Evolutionary conservation across 805 yeast genomes (phyloP).

Genomic region (Spathaspora gorwiae): DNA sequence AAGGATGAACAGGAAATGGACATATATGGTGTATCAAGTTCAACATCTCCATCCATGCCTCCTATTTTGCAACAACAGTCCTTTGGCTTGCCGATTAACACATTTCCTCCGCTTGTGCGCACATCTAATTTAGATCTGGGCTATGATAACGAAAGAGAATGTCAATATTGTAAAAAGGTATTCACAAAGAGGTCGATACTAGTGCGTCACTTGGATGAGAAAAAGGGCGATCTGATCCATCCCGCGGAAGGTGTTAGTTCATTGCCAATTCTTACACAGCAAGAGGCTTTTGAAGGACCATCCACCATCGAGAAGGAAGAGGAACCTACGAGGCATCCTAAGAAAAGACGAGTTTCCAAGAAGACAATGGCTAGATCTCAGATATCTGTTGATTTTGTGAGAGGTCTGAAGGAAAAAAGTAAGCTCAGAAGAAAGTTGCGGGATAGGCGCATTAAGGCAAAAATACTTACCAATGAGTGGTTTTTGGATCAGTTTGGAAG

Average conservation of each 20-base stretch:
- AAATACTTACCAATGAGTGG: constrained; percentile 14
- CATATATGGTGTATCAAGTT: neutral
- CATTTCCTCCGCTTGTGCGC: neutral
- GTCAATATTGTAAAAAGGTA: constrained; percentile 49
- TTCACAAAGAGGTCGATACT: constrained; percentile 57
- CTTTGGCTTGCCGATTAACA: neutral
- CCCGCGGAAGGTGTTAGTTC: constrained; percentile 46
- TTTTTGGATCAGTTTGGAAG: constrained; percentile 9
- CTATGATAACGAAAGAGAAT: constrained; percentile 24
- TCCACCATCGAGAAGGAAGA: neutral
- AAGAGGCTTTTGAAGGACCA: neutral
- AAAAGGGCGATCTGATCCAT: constrained; percentile 50
- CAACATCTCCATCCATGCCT: neutral
- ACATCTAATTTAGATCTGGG: neutral
- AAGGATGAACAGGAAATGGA: neutral
- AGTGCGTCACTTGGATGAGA: constrained; percentile 55
- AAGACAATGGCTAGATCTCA: constrained; percentile 35
- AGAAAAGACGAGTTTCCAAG: constrained; percentile 36
- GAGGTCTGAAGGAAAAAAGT: constrained; percentile 33
- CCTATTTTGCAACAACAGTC: neutral
- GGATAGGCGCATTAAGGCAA: constrained; percentile 39
- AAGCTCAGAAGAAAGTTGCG: constrained; percentile 40
- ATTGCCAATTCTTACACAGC: constrained; percentile 27
- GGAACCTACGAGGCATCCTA: constrained; percentile 15
- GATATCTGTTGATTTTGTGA: constrained; percentile 5